phyloP scores from a whole-genome alignment of 805 yeast genomes.

The Candida vartiovaarae region DNA sequence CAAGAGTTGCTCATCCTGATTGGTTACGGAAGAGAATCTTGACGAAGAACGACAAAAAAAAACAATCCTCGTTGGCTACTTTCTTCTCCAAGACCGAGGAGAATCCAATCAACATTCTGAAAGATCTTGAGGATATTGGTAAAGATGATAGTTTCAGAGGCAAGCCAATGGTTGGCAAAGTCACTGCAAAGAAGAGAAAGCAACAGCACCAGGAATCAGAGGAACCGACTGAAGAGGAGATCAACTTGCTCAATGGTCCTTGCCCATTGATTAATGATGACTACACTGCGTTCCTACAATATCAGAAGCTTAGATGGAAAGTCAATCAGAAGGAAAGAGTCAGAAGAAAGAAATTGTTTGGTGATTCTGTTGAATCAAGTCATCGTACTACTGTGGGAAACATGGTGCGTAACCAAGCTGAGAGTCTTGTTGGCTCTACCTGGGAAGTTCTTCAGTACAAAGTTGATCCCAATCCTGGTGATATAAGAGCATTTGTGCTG shows the following conservation, averaged over 20 bases:
- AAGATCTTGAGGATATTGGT: constrained; percentile 75
- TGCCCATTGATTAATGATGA: constrained; percentile 66
- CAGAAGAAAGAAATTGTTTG: constrained; percentile 74
- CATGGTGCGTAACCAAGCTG: constrained; percentile 73
- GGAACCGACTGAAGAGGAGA: constrained; percentile 41
- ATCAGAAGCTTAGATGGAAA: constrained; percentile 86
- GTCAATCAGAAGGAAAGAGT: constrained; percentile 64
- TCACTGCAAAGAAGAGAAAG: constrained; percentile 27
- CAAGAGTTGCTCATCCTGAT: constrained; percentile 88
- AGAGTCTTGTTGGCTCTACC: constrained; percentile 60
- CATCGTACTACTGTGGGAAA: constrained; percentile 58
- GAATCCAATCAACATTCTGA: constrained; percentile 35
- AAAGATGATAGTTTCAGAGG: constrained; percentile 22
- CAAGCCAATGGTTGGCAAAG: constrained; percentile 29
- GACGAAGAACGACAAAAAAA: constrained; percentile 53
- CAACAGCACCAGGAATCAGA: constrained; percentile 26
- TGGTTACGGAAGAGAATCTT: constrained; percentile 74
- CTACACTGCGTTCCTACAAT: constrained; percentile 58
- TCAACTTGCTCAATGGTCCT: constrained; percentile 39
- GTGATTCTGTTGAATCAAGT: constrained; percentile 46
- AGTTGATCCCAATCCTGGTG: constrained; percentile 58
- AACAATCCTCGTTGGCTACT: constrained; percentile 57
- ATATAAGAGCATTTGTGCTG: constrained; percentile 60
- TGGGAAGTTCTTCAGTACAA: constrained; percentile 85
- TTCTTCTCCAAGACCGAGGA: constrained; percentile 47